Conservation (phyloP, 2,329 filamentous ascomycete genomes). For the Phialocephala subalpina region DNA sequence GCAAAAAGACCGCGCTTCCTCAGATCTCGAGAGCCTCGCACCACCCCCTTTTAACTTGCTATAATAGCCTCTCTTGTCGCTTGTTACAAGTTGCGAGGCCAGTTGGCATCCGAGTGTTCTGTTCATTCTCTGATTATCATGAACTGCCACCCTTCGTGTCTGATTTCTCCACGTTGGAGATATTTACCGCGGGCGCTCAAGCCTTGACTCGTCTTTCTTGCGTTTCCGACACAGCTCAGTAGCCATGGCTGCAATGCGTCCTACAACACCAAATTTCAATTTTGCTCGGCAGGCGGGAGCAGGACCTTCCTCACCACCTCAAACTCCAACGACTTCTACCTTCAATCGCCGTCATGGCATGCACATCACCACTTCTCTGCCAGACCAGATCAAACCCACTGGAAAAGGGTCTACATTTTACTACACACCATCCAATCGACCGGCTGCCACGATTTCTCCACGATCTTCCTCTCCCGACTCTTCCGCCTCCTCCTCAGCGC, state of each 20-base stretch:
- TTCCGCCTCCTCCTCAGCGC: conserved; percentile 38
- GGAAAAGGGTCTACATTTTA: conserved; percentile 45
- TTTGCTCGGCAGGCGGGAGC: conserved; percentile 44
- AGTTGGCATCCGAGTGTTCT: conserved; percentile 33
- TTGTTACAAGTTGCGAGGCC: conserved; percentile 37
- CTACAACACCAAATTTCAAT: conserved; percentile 53
- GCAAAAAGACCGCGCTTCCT: conserved; percentile 24
- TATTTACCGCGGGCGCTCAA: conserved; percentile 43
- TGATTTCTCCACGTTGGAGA: conserved; percentile 46
- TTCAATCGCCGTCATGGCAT: conserved; percentile 42
- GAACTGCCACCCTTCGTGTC: conserved; percentile 44
- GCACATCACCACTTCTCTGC: conserved; percentile 40
- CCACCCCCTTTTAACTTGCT: conserved; percentile 30
- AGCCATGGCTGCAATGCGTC: conserved; percentile 45
- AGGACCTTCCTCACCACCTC: conserved; percentile 56
- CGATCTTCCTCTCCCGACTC: conserved; percentile 47
- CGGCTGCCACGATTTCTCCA: conserved; percentile 49
- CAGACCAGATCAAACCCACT: conserved; percentile 50
- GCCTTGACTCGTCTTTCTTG: conserved; percentile 37
- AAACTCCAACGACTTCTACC: conserved; percentile 50
- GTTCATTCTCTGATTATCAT: conserved; percentile 42
- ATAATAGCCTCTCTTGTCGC: conserved; percentile 26
- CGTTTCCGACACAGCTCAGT: not conserved
- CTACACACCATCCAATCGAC: conserved; percentile 44
- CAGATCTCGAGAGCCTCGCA: conserved; percentile 31